Percentiles rank a stretch among this genome's conserved stretches.
phyloP scores from a whole-genome alignment of 2,329 filamentous ascomycete species.

The Pezicula neosporulosa region DNA sequence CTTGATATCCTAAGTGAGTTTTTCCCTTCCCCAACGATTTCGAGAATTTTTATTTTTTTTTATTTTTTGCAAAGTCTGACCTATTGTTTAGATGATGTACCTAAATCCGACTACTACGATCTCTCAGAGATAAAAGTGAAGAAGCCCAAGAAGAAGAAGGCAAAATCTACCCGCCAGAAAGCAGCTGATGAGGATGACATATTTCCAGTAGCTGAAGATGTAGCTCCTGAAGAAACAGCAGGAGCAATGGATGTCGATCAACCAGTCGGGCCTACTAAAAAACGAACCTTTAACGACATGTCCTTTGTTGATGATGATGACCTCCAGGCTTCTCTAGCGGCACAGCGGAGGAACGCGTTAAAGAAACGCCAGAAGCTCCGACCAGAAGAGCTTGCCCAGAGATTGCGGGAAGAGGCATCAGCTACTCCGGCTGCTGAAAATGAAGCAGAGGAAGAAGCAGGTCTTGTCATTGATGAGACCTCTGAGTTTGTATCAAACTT shows the following conservation, averaged over 20 bases:
- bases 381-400: slow-evolving; percentile 82
- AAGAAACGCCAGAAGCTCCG: slow-evolving; percentile 89
- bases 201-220: slow-evolving; percentile 39
- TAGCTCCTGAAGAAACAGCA: slow-evolving; percentile 29
- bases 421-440: slow-evolving; percentile 55
- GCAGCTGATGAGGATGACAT: slow-evolving; percentile 59
- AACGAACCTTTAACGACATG: slow-evolving; percentile 61
- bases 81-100: slow-evolving; percentile 52
- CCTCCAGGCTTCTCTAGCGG: slow-evolving; percentile 78
- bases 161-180: slow-evolving; percentile 70
- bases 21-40: neutral
- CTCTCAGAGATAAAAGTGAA: slow-evolving; percentile 85
- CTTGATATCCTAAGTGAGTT: slow-evolving; percentile 65
- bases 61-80: slow-evolving; percentile 32
- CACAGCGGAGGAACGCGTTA: slow-evolving; percentile 77
- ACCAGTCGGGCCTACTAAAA: slow-evolving; percentile 48
- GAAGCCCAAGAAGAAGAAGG: slow-evolving; percentile 91
- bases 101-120: slow-evolving; percentile 84
- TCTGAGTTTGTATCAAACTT: slow-evolving; percentile 91
- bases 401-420: slow-evolving; percentile 63
- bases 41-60: slow-evolving; percentile 3
- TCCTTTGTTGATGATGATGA: slow-evolving; percentile 89
- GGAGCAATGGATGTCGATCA: slow-evolving; percentile 76
- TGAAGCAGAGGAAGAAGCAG: slow-evolving; percentile 48
- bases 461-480: slow-evolving; percentile 91